Base-by-base conservation (phyloP, 2,329 filamentous ascomycete genomes). In the Penicillium sp. region DNA sequence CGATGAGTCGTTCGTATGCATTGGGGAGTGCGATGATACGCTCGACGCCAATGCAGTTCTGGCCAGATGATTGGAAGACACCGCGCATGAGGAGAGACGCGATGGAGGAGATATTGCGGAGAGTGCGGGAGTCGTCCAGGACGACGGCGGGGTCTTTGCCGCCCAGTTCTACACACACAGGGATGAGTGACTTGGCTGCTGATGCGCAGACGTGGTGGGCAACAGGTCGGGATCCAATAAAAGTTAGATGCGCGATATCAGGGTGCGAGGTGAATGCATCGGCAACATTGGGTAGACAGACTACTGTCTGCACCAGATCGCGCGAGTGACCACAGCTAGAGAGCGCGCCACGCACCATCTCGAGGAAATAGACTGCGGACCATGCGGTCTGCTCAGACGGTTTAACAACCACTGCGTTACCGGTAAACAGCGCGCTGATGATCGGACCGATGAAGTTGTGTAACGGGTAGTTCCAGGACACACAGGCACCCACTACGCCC, bases 41-140 rank as follows among this genome's bases (percentile, higher is more conserved):
- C 73, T 98, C 93, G 58, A 96, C 91, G 48, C 93, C 93, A 64
- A 98, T 91, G 71, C 93, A 98, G 72, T 98, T 98, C 69, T 98
- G 93, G 1, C 93, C 93, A 15, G 89, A 85, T 45, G 89, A 89
- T 70, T 98, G 93, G 72, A 97, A 98, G 9, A 88, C 88, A 45
- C 91, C 93, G 46, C 93, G 83, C 72, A 98, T 84, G 54, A 97
- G 80, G 55, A 94, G 85, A 54, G 89, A 87, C 34, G 81, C 79
- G 43, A 97, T 83, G 37, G 85, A 81, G 4, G 80, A 71, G 52
- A 97, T 76, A 61, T 80, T 74, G 58, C 69, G 62, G 15, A 72
- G 51, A 4, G 71, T 88, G 78, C 51, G 71, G 65, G 42, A 69
- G 69, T 93, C 88, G 67, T 96, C 89, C 35, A 97, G 82, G 21